Percentiles rank a stretch among this genome's conserved stretches.
These are phyloP conservation scores for Torulaspora pretoriensis DNA, from an alignment of 1,139 yeast genomes.

Conservation along the genomic window DNA sequence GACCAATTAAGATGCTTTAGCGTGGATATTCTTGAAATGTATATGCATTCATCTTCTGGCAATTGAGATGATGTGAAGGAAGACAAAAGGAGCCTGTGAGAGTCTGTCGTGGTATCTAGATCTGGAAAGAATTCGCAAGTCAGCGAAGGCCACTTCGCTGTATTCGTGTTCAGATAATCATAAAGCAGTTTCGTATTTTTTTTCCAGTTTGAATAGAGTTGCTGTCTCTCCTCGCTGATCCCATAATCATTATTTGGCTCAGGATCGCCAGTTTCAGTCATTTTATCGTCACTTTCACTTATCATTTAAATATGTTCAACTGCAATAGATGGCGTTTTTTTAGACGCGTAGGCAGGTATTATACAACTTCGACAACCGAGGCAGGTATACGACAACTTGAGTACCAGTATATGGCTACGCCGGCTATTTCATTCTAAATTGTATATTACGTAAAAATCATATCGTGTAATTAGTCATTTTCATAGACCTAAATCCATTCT, in stretches of 20 bases:
- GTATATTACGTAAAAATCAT: conserved; percentile 10
- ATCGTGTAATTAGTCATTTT: conserved; percentile 1
- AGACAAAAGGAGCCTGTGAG: conserved; percentile 32
- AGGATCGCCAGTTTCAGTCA: conserved; percentile 6
- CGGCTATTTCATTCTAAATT: conserved; percentile 1
- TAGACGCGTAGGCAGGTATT: neutral
- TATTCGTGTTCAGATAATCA: conserved; percentile 69
- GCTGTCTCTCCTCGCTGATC: conserved; percentile 37
- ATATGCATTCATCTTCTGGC: conserved; percentile 35
- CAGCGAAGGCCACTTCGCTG: conserved; percentile 75
- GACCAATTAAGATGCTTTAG: conserved; percentile 33
- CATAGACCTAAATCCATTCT: conserved; percentile 60
- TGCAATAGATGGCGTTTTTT: neutral
- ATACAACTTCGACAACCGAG: neutral
- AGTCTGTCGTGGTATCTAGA: conserved; percentile 30
- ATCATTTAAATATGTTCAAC: too few relatives aligned
- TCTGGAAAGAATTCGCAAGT: conserved; percentile 74
- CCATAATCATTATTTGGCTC: conserved; percentile 2
- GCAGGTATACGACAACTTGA: too few relatives aligned
- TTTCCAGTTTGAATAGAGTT: conserved; percentile 70
- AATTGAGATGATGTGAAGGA: conserved; percentile 36
- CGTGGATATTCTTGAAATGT: conserved; percentile 32
- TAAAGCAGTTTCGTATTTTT: conserved; percentile 70
- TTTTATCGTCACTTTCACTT: neutral
- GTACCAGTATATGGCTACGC: neutral